Base-by-base conservation (phyloP, 202 grass and related monocot genomes). In the Carex arenaria region DNA sequence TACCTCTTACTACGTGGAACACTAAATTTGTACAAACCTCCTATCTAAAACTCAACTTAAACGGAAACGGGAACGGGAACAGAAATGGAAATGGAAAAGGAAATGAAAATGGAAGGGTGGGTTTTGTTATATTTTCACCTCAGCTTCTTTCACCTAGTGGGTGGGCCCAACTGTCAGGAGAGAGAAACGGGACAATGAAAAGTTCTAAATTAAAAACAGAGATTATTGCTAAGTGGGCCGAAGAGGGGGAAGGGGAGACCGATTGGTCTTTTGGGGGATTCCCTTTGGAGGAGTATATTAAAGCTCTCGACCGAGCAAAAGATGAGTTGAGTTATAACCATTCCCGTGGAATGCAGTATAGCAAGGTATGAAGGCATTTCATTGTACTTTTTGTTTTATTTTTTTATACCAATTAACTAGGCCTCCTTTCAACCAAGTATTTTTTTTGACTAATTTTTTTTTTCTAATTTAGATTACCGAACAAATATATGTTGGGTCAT, bases 271-370 rank as follows among this genome's bases (percentile, higher is more conserved):
- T 91, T 76, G 95, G 95, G 30, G 90, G 92, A 72, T 98, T 98
- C 85, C 92, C 92, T 79, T 85, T 93, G 74, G 95, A 98, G 85
- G 95, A 98, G 83, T 98, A 98, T 86, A 93, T 98, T 49, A 98
- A 93, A 92, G 92, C 95, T 69, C 80, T 98, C 56, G 92, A 98
- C 60, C 90, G 91, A 89, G 91, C 87, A 85, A 98, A 98, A 83
- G 92, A 89, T 13, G 95, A 98, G 89, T 73, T 98, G n/a, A 95
- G 93, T 74, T 98, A 98, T 68, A 98, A 98, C 79, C 95, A 98
- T 86, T 93, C 95, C 70, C 91, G 82, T 80, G 95, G 95, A 68
- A 95, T 98, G 91, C 95, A 98, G 73, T 98, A 91, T 43, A 95
- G 89, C 81, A 98, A 93, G 95, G 95, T 98, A 67, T 15, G 64